Evolutionary conservation across 257 asterid species (phyloP).

Genomic region (Marsdenia floribunda): DNA sequence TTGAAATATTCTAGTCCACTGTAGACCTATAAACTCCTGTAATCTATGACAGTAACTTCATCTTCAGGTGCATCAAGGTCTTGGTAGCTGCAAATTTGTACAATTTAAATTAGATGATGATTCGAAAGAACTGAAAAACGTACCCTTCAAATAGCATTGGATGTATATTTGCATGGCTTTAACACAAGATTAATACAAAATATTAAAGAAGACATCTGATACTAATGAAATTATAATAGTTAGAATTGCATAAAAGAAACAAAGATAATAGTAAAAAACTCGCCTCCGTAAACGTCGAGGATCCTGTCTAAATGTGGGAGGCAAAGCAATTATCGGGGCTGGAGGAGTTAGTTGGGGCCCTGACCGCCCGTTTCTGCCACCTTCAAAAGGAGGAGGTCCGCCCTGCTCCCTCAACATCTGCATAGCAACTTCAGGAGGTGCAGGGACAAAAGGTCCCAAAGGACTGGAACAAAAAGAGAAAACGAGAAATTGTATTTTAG

Average conservation of each 20-base stretch:
- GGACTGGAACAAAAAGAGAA: conserved; percentile 54
- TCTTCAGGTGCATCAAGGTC: conserved; percentile 99
- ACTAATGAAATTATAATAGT: background rate
- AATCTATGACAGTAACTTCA: conserved; percentile 94
- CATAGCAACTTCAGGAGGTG: conserved; percentile 99
- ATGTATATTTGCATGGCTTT: background rate
- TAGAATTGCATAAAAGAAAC: background rate
- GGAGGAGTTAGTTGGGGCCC: conserved; percentile 63
- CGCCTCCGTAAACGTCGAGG: conserved; percentile 95
- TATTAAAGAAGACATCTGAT: background rate
- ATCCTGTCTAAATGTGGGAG: conserved; percentile 77
- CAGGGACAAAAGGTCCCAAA: conserved; percentile 95
- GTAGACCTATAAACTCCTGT: conserved; percentile 72
- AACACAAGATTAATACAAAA: background rate
- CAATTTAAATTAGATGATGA: conserved; percentile 9
- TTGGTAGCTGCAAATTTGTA: conserved; percentile 63
- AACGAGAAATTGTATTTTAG: background rate
- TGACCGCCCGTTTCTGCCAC: conserved; percentile 70
- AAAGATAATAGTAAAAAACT: conserved; percentile 5
- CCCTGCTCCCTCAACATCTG: conserved; percentile 93
- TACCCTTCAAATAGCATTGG: background rate
- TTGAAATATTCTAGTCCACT: background rate
- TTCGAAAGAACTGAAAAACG: background rate
- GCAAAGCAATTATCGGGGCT: conserved; percentile 72
- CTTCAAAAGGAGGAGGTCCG: conserved; percentile 84